Base-by-base conservation (phyloP, 345 rosid genomes). In the Arabis hirsuta region DNA sequence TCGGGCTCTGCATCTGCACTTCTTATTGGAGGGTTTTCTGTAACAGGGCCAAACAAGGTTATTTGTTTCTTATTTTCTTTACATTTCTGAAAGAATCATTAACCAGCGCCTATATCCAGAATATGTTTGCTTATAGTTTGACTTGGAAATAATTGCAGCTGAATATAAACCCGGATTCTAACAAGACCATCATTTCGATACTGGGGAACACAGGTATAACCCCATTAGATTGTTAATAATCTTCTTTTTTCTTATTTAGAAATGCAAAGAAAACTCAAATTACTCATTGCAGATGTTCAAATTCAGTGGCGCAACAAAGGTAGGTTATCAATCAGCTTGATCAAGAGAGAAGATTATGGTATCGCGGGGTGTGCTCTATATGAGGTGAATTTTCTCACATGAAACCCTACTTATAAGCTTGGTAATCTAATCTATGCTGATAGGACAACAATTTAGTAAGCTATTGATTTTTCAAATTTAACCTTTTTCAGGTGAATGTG, bases 11-110 rank as follows among this genome's bases (percentile, higher is more conserved):
- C 90, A 65, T 86, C 96, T 66, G 96, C 94, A 62, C 82, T 87
- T 80, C 88, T 93, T 72, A 65, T 89, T 47, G 96, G 98, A 72
- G 98, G 98, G 52, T 93, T 93, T 78, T 85, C 97, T 54, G 78
- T 93, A 62, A 19, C 82, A 80, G 89, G 82, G 65, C 79, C 81
- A 83, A 81, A 71, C 67, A 79, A 87, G 97, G 98, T 93, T 75
- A 81, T 68, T 34, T 32, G 60, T 75, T 50, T 46, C 66, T 19
- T 41, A 16, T 3, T 38, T 38, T 58, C 34, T 58, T 26, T 19
- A 6, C 31, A 4, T 75, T 32, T 62, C 65, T 38, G 16, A 55
- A 29, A 41, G 45, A 38, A 29, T 52, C 44, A 3, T 65, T 32
- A 4, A 75, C 14, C 59, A 46, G 26, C 55, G 52, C 69, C 34